These are phyloP conservation scores for Batkoa obscura DNA, from an alignment of 371 early-diverging fungal genomes.

Conservation along the genomic window DNA sequence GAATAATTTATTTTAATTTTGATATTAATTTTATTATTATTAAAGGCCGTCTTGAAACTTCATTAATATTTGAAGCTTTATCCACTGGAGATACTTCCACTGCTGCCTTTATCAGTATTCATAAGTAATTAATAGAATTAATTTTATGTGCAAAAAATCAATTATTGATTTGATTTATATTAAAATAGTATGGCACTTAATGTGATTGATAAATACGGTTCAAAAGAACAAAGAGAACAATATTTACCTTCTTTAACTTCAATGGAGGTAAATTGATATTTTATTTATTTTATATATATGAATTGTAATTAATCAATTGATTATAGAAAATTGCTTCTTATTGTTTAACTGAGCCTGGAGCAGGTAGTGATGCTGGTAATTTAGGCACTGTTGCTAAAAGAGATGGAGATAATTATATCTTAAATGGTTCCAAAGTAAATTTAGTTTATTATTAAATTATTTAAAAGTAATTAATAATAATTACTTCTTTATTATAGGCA, in stretches of 20 bases:
- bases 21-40: not conserved
- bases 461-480: not conserved
- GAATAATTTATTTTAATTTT: not conserved
- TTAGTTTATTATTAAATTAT: not conserved
- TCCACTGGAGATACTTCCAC: constrained; percentile 29
- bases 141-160: not conserved
- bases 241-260: constrained; percentile 20
- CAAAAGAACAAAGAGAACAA: constrained; percentile 22
- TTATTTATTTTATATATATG: not conserved
- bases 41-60: constrained; percentile 20
- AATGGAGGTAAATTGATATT: constrained; percentile 21
- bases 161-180: not conserved
- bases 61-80: constrained; percentile 35
- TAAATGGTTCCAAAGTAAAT: constrained; percentile 50
- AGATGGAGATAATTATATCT: constrained; percentile 42
- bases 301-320: not conserved
- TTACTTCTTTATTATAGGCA: constrained; percentile 13
- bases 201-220: constrained; percentile 34
- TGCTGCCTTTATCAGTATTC: constrained; percentile 35
- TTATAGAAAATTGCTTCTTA: constrained; percentile 23
- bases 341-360: constrained; percentile 55
- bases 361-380: constrained; percentile 61
- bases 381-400: constrained; percentile 41
- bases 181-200: constrained; percentile 26
- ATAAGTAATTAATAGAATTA: constrained; percentile 19